These are phyloP conservation scores for Gentiana straminea DNA, from an alignment of 257 asterid species.

Conservation along the genomic window DNA sequence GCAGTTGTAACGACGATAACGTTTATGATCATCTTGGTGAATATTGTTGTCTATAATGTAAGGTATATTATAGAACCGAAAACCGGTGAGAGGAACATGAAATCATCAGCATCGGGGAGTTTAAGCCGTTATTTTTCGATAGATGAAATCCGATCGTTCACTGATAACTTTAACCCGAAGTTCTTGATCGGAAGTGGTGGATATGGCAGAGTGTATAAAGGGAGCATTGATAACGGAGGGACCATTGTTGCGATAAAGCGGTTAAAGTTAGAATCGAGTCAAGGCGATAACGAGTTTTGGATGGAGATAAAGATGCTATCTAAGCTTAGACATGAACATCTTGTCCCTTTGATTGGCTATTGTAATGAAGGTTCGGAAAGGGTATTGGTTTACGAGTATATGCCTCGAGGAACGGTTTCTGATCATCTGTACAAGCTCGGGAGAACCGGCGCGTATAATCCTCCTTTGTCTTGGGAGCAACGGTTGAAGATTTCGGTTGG, in stretches of 20 bases:
- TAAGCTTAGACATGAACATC: constrained; percentile 39
- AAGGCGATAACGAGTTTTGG: constrained; percentile 49
- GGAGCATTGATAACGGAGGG: constrained; percentile 38
- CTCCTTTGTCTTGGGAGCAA: constrained; percentile 50
- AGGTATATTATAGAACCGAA: constrained; percentile 25
- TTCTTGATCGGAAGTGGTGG: constrained; percentile 61
- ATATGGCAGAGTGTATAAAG: constrained; percentile 58
- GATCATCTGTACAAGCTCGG: constrained; percentile 45
- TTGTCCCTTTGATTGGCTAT: constrained; percentile 59
- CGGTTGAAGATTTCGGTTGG: constrained; percentile 52
- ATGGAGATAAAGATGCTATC: constrained; percentile 60
- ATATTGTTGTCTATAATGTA: constrained; percentile 30
- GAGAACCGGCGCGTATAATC: constrained; percentile 18
- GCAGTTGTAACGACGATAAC: constrained; percentile 23
- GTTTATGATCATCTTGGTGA: constrained; percentile 26
- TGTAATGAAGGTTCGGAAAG: constrained; percentile 53
- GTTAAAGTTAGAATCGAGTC: constrained; percentile 32
- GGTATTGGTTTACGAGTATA: constrained; percentile 47
- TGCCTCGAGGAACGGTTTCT: constrained; percentile 38
- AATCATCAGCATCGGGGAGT: constrained; percentile 18
- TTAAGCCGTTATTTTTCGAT: constrained; percentile 50
- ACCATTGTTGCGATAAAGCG: constrained; percentile 51
- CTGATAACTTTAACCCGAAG: constrained; percentile 34
- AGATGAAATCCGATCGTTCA: constrained; percentile 38
- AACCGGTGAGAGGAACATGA: constrained; percentile 19